phyloP scores from a whole-genome alignment of 139 green algal species.

The Micromonas pusilla region DNA sequence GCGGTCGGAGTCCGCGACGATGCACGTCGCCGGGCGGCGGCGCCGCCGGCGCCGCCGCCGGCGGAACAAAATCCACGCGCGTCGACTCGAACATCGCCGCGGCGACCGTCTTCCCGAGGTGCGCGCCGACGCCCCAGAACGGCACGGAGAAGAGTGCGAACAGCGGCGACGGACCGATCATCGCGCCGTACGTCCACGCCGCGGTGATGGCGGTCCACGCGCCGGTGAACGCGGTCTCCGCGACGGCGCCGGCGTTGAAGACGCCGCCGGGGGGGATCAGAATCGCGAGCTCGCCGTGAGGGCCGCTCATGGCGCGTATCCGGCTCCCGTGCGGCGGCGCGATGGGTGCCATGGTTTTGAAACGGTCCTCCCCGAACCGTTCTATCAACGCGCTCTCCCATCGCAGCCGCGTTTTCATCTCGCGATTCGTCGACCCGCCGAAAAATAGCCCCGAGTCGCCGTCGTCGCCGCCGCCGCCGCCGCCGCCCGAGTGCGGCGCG shows the following conservation, averaged over 20 bases:
- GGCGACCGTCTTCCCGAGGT: not conserved
- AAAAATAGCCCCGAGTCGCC: too few relatives aligned
- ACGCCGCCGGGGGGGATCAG: not conserved
- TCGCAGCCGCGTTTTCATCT: too few relatives aligned
- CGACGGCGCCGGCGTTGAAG: not conserved
- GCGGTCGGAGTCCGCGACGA: too few relatives aligned
- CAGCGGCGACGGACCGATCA: not conserved
- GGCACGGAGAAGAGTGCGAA: conserved; percentile 10
- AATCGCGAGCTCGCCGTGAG: not conserved
- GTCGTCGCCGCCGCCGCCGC: too few relatives aligned
- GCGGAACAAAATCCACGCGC: not conserved
- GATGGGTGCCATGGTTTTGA: not conserved
- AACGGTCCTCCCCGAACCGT: too few relatives aligned
- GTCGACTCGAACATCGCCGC: not conserved
- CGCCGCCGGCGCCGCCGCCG: too few relatives aligned
- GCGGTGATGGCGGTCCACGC: not conserved
- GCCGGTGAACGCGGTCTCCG: not conserved
- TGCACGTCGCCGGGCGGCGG: too few relatives aligned
- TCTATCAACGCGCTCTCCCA: too few relatives aligned
- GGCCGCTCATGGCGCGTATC: not conserved
- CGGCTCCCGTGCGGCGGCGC: too few relatives aligned
- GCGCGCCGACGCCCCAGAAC: conserved; percentile 14
- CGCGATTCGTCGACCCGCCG: too few relatives aligned
- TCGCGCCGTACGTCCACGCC: conserved; percentile 15
- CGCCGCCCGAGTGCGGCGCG: too few relatives aligned